These are phyloP conservation scores for Candolleomyces eurysporus DNA, from an alignment of 768 basidiomycete genomes.

Conservation along the genomic window DNA sequence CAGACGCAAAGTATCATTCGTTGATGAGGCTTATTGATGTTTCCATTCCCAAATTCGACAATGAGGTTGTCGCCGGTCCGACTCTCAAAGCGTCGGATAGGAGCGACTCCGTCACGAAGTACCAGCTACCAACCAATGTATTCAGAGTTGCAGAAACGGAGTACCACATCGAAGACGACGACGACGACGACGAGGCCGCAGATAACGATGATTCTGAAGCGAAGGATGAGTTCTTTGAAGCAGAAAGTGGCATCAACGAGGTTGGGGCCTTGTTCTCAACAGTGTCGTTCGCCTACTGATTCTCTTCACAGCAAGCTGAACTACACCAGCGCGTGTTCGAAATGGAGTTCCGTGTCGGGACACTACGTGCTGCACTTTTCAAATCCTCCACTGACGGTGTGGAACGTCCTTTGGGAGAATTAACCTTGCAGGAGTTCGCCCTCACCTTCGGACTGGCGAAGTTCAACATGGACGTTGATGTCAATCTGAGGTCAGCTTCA, in stretches of 20 bases:
- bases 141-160: slow-evolving; percentile 57
- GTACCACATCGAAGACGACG: slow-evolving; percentile 67
- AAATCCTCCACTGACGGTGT: slow-evolving; percentile 58
- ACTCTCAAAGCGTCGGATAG: slow-evolving; percentile 12
- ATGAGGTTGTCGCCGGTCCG: slow-evolving; percentile 27
- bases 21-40: slow-evolving; percentile 92
- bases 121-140: slow-evolving; percentile 54
- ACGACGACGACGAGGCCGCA: slow-evolving; percentile 40
- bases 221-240: slow-evolving; percentile 68
- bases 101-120: slow-evolving; percentile 26
- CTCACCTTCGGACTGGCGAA: slow-evolving; percentile 74
- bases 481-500: slow-evolving; percentile 64
- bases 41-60: slow-evolving; percentile 79
- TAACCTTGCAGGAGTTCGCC: slow-evolving; percentile 75
- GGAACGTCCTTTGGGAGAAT: slow-evolving; percentile 77
- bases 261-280: slow-evolving; percentile 30
- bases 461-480: slow-evolving; percentile 83
- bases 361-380: slow-evolving; percentile 74
- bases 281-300: neutral
- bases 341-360: slow-evolving; percentile 83
- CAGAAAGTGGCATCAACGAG: slow-evolving; percentile 56
- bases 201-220: slow-evolving; percentile 32
- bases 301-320: slow-evolving; percentile 28
- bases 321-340: slow-evolving; percentile 70
- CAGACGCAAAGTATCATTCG: slow-evolving; percentile 87